Evolutionary conservation across 2,329 filamentous ascomycete genomes (phyloP), one percentile per base, ranked within the genome.

Genomic region (Alternaria burnsii): DNA sequence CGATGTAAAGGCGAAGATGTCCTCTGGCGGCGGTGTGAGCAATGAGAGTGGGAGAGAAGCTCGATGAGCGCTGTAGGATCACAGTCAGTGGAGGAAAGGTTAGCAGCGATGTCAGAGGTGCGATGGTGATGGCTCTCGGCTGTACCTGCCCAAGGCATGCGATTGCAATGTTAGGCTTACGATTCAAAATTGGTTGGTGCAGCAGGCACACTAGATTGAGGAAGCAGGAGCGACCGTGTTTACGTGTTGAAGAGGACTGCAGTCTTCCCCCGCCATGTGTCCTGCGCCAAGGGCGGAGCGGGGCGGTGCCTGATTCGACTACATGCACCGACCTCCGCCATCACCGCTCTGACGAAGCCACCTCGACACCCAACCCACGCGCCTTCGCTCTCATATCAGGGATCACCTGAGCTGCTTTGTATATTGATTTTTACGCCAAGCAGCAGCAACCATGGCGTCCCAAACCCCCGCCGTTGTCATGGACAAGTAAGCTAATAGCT

Each of bases 381-480:
- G 55, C 61, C 65, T 69, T 50, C 47, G 51, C 53, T 53, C 61
- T 48, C 62, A 59, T 62, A 46, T 55, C 34, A 59, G 67, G 68
- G 58, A 57, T 54, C 47, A 61, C 58, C 58, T 65, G 61, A 66
- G 66, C 68, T 75, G 73, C 65, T 63, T 64, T 51, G 52, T 30
- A 56, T 59, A 59, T 59, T 56, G 34, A 44, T 51, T 56, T 59
- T 59, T 56, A 44, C 40, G 47, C 30, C 58, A 62, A 69, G 66
- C 67, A 67, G 67, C 70, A 66, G 66, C 69, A 73, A 85, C 79
- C 74, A 99, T 99, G 95, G 94, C 95, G 79, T 91, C 91, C 84
- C 94, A 98, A 89, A 98, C 95, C 80, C 95, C 95, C 76, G 95
- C 95, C 92, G 95, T 99, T 97, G 95, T 99, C 93, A 99, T 99